Conservation (phyloP, 306 rosid species). For the Gleditsia sinensis region DNA sequence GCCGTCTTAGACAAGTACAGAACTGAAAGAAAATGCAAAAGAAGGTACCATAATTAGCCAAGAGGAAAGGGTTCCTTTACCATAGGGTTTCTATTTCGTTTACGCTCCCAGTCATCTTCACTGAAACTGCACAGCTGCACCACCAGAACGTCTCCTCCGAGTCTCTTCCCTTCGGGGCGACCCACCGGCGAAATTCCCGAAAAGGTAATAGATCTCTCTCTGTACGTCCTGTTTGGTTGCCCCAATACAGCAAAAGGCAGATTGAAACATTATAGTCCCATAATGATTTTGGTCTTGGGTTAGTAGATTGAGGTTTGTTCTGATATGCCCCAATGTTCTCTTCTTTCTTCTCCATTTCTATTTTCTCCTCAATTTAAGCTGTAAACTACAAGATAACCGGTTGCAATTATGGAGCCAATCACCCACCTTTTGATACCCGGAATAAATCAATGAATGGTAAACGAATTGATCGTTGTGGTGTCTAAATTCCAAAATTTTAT, state of each 20-base stretch:
- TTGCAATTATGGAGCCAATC: not conserved
- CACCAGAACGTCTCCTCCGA: not conserved
- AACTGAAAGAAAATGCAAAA: too few relatives aligned
- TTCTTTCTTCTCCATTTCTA: not conserved
- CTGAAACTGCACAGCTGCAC: not conserved
- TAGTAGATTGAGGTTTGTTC: not conserved
- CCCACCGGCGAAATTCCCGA: conserved; percentile 10
- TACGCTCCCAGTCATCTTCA: not conserved
- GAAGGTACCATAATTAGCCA: too few relatives aligned
- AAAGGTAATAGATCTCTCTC: not conserved
- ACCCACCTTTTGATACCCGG: not conserved
- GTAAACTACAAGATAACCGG: not conserved
- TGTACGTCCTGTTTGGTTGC: not conserved
- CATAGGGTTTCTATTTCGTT: not conserved
- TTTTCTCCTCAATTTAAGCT: not conserved
- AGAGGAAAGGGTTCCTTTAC: too few relatives aligned
- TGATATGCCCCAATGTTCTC: not conserved
- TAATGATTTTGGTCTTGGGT: not conserved
- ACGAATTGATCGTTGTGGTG: not conserved
- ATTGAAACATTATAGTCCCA: not conserved
- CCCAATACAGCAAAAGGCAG: not conserved
- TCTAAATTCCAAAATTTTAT: not conserved
- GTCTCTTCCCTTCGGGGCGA: not conserved
- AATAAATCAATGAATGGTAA: not conserved
- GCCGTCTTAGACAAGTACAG: too few relatives aligned